phyloP scores from a whole-genome alignment of 108 stramenopile genomes.

The Skeletonema potamos region DNA sequence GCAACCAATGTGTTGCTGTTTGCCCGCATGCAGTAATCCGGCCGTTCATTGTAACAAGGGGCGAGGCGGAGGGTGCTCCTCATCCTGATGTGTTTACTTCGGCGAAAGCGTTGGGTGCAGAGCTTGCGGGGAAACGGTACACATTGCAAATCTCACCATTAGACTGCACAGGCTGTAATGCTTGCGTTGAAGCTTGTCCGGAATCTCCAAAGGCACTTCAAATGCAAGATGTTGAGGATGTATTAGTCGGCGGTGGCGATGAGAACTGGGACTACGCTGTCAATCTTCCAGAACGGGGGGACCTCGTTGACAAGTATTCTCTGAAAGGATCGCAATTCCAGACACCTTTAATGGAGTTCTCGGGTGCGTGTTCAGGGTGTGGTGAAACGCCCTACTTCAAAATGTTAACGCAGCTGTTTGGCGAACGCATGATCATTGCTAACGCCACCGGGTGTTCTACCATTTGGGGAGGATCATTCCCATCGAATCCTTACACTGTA shows the following conservation, averaged over 20 bases:
- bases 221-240: slow-evolving; percentile 57
- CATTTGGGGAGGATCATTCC: slow-evolving; percentile 71
- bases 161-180: slow-evolving; percentile 70
- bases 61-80: slow-evolving; percentile 50
- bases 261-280: slow-evolving; percentile 63
- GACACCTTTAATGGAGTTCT: slow-evolving; percentile 68
- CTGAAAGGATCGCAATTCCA: slow-evolving; percentile 67
- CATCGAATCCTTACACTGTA: slow-evolving; percentile 66
- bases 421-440: slow-evolving; percentile 68
- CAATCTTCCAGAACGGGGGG: slow-evolving; percentile 57
- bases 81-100: slow-evolving; percentile 49
- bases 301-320: slow-evolving; percentile 53
- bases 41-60: slow-evolving; percentile 63
- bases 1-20: slow-evolving; percentile 65
- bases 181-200: slow-evolving; percentile 67
- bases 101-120: slow-evolving; percentile 49
- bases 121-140: slow-evolving; percentile 60
- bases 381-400: slow-evolving; percentile 75
- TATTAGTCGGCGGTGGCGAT: slow-evolving; percentile 32
- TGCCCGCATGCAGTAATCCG: slow-evolving; percentile 68
- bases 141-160: slow-evolving; percentile 56
- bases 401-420: slow-evolving; percentile 64
- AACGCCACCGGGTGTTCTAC: slow-evolving; percentile 65
- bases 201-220: slow-evolving; percentile 61
- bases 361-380: slow-evolving; percentile 61